These are phyloP conservation scores for Lophiostoma macrostomum DNA, from an alignment of 495 filamentous ascomycete genomes.

Conservation along the genomic window DNA sequence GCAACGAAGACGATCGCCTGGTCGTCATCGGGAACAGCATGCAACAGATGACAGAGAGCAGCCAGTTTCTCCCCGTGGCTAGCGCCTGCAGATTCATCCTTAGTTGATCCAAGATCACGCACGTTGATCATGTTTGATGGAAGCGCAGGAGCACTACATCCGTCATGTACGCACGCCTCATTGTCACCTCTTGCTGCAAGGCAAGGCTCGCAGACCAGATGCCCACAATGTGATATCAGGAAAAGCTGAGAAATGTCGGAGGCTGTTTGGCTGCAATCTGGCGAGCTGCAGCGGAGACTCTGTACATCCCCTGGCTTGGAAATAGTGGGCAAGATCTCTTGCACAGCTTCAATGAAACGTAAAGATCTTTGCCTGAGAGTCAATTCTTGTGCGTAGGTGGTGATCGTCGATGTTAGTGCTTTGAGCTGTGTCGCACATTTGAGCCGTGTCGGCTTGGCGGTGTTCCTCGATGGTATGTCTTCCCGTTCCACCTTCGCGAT, in stretches of 20 bases:
- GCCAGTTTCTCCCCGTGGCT: conserved; percentile 35
- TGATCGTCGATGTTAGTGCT: background rate
- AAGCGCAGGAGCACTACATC: conserved; percentile 20
- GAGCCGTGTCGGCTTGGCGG: background rate
- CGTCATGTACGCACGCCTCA: conserved; percentile 21
- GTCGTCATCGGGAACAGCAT: conserved; percentile 31
- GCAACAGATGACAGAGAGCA: conserved; percentile 30
- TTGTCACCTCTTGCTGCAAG: background rate
- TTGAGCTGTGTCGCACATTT: conserved; percentile 7
- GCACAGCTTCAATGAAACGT: conserved; percentile 15
- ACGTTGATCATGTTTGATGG: conserved; percentile 29
- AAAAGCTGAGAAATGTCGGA: conserved; percentile 7
- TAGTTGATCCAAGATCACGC: background rate
- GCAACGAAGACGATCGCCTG: conserved; percentile 45
- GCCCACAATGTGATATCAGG: conserved; percentile 40
- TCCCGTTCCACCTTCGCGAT: background rate
- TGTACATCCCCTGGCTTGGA: no score
- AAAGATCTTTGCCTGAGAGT: background rate
- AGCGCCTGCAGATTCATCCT: conserved; percentile 28
- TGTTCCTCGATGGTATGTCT: background rate
- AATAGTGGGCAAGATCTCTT: background rate
- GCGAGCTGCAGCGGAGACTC: background rate
- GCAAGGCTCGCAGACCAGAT: conserved; percentile 39
- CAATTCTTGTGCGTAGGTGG: background rate
- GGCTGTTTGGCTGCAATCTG: background rate